Percentiles rank a stretch among this genome's conserved stretches.
Evolutionary conservation across 257 asterid species (phyloP).

Genomic region (Misopates orontium): DNA sequence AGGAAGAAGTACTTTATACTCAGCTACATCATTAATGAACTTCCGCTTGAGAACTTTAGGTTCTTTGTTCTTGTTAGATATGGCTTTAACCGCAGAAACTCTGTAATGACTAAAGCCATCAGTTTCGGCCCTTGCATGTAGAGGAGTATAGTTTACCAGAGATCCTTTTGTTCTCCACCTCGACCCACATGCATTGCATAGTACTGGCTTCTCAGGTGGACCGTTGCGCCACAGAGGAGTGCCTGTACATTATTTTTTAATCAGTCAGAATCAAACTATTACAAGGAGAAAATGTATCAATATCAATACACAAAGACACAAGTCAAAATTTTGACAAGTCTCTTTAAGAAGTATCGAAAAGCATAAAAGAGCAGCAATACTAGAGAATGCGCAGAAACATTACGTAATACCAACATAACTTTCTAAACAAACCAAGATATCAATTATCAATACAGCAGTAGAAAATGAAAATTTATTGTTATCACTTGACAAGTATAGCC

Average conservation of each 20-base stretch:
- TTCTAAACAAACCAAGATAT: too few species aligned
- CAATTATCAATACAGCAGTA: too few species aligned
- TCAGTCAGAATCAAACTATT: slow-evolving; percentile 14
- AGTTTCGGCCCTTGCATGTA: slow-evolving; percentile 83
- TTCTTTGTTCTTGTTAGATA: slow-evolving; percentile 62
- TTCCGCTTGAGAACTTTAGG: slow-evolving; percentile 64
- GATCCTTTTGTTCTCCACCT: slow-evolving; percentile 99
- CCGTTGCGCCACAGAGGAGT: slow-evolving; percentile 99
- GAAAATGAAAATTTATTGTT: too few species aligned
- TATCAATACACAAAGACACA: not conserved
- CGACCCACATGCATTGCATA: slow-evolving; percentile 99
- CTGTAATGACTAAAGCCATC: slow-evolving; percentile 69
- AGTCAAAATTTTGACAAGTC: slow-evolving; percentile 8
- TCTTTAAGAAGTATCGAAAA: not conserved
- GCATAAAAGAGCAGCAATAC: too few species aligned
- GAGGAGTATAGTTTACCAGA: slow-evolving; percentile 84
- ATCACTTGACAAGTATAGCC: too few species aligned
- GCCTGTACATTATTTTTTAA: slow-evolving; percentile 47
- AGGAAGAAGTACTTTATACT: slow-evolving; percentile 45
- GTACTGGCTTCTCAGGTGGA: slow-evolving; percentile 98
- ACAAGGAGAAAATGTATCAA: slow-evolving; percentile 13
- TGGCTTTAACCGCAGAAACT: slow-evolving; percentile 53
- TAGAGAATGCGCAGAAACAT: too few species aligned
- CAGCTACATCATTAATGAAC: slow-evolving; percentile 47
- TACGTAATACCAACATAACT: too few species aligned